Base-by-base conservation (phyloP, 2,329 filamentous ascomycete species). In the Aureobasidium mangrovei region DNA sequence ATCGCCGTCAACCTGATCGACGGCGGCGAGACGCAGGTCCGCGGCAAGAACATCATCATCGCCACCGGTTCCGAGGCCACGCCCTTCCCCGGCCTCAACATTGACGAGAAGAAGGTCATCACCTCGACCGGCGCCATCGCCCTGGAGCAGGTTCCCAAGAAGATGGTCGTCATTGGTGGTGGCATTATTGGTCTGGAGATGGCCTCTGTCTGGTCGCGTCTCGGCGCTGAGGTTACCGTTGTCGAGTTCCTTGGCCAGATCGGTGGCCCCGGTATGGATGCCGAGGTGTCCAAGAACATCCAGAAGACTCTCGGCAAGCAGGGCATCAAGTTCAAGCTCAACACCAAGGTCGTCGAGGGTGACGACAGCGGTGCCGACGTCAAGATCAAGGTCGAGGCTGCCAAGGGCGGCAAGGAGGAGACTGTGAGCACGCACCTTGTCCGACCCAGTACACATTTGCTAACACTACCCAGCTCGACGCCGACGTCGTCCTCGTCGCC, bases 111-210 rank as follows among this genome's bases (percentile, higher is more conserved):
- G 85, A 88, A 88, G 71, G 89, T 98, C 65, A 83, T 98, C 68
- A 95, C 90, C 65, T 96, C 90, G 77, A 98, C 93, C 52, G 93
- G 93, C 61, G 93, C 93, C 61, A 85, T 98, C 67, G 80, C 90
- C 39, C 80, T 98, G 58, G 80, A 88, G 65, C 81, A 95, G 77
- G 87, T 98, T 36, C 93, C 93, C 41, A 90, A 96, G 80, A 93
- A 88, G 75, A 86, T 98, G 87, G 78, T 94, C 60, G 93, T 98
- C 65, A 96, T 98, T 69, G 93, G 93, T 64, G 93, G 93, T 70
- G 93, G 93, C 71, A 98, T 98, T 72, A 98, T 98, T 67, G 93
- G 93, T 69, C 83, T 98, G 40, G 93, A 98, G 76, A 98, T 98
- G 93, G 83, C 78, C 60, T 97, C 91, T 52, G 93, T 98, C 53